Base-by-base conservation (phyloP, 2,329 filamentous ascomycete species). In the Aspergillus sp. region DNA sequence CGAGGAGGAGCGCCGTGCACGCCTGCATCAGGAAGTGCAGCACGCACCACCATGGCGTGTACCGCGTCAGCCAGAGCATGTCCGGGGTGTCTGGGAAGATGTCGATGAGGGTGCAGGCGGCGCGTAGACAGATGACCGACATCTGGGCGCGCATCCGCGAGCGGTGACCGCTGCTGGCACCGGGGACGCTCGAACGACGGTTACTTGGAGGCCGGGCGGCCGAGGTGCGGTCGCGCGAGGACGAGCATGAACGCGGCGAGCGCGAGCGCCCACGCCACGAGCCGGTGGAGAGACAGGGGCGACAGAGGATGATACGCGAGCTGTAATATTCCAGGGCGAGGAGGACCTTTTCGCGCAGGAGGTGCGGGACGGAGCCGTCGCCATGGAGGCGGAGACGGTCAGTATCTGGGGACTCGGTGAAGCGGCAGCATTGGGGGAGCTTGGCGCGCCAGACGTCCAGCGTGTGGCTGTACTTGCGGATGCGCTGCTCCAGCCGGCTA, bases 21-120 rank as follows among this genome's bases (percentile, higher is more conserved):
- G 73, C 70, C 55, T 77, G 75, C 63, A 77, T 74, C 2, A 76
- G 54, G 53, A 66, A 72, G 55, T 76, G 73, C 0, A 77, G 61
- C n/a, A 74, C 63, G 49, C 61, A 65, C 71, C 74, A 77, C 73
- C 72, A 76, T 9, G 73, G 72, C 0, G 71, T 64, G 2, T 67
- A 51, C 16, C 63, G 63, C 11, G 65, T 63, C 2, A 77, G 55
- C 54, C 70, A 72, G 19, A 62, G 31, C 3, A 67, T 57, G 45
- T 73, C 65, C 0, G 71, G 64, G 2, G 61, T 50, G 3, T 74
- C 63, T 1, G 74, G 74, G 20, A 77, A 62, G 16, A 73, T 63
- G 4, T 64, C 64, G 41, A 76, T 64, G 4, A 72, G 59, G 2
- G 65, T 63, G 43, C 68, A 68, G 2, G 75, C 70, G 4, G 73